phyloP scores from a whole-genome alignment of 805 yeast species.

The Kodamaea kakaduensis region DNA sequence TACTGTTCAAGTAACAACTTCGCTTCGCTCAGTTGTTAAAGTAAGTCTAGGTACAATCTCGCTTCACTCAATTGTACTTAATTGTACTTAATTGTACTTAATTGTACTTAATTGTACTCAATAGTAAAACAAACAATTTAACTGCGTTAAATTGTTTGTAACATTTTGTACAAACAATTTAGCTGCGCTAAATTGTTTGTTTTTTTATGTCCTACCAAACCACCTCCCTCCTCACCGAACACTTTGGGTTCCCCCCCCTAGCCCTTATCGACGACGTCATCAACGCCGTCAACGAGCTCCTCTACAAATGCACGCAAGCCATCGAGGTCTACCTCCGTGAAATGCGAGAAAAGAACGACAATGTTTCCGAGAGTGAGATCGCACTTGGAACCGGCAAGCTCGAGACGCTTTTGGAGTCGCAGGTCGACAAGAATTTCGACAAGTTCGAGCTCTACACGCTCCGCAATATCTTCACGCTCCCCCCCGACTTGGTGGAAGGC shows the following conservation, averaged over 20 bases:
- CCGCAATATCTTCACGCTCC: slow-evolving; percentile 71
- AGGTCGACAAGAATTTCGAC: slow-evolving; percentile 80
- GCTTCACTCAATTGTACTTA: too few species aligned
- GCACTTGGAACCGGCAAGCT: slow-evolving; percentile 75
- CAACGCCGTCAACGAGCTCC: slow-evolving; percentile 78
- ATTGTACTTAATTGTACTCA: too few species aligned
- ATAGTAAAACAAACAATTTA: too few species aligned
- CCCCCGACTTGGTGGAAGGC: slow-evolving; percentile 54
- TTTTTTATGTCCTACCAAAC: too few species aligned
- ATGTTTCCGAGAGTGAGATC: slow-evolving; percentile 45
- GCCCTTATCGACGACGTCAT: slow-evolving; percentile 82
- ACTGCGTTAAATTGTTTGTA: too few species aligned
- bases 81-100: too few species aligned
- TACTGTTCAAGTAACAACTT: too few species aligned
- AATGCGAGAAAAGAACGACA: slow-evolving; percentile 16
- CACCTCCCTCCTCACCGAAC: slow-evolving; percentile 66
- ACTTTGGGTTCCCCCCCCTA: slow-evolving; percentile 79
- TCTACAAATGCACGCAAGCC: slow-evolving; percentile 78
- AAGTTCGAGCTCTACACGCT: slow-evolving; percentile 78
- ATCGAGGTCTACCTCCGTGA: slow-evolving; percentile 59
- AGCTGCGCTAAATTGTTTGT: too few species aligned
- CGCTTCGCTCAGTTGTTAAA: too few species aligned
- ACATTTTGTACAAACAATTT: too few species aligned
- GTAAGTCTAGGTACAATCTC: too few species aligned
- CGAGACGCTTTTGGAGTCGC: slow-evolving; percentile 69